A percentile compares a stretch with the other conserved stretches of the same genome.
phyloP scores from a whole-genome alignment of 2,329 filamentous ascomycete genomes.

The Ophiostoma novo-ulmi region DNA sequence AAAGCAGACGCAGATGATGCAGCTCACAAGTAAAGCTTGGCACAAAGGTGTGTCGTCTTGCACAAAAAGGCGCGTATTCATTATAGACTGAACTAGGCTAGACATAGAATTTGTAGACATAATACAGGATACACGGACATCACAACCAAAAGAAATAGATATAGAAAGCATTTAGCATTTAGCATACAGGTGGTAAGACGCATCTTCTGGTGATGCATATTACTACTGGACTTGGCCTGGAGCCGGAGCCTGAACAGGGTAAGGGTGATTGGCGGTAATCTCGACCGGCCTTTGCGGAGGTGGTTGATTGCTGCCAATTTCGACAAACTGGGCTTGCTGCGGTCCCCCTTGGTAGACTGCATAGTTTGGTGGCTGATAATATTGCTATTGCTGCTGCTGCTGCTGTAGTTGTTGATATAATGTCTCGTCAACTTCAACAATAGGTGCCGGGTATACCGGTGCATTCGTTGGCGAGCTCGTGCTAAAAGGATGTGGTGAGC shows the following conservation, averaged over 20 bases:
- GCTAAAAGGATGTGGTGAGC: background rate
- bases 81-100: background rate
- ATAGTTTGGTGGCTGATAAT: background rate
- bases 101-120: background rate
- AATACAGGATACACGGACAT: background rate
- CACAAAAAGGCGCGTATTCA: background rate
- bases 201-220: background rate
- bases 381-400: background rate
- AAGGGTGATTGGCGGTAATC: background rate
- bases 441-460: background rate
- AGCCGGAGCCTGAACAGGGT: background rate
- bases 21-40: background rate
- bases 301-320: background rate
- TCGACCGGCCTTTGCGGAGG: background rate
- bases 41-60: background rate
- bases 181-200: background rate
- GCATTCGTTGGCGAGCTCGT: background rate
- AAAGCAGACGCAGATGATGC: background rate
- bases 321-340: slow-evolving; percentile 1
- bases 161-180: background rate
- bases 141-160: background rate
- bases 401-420: background rate
- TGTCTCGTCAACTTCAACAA: background rate
- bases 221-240: background rate
- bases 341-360: slow-evolving; percentile 1